Evolutionary conservation across 176 grass and related monocot species (phyloP).

Genomic region (Pontederia crassipes): DNA sequence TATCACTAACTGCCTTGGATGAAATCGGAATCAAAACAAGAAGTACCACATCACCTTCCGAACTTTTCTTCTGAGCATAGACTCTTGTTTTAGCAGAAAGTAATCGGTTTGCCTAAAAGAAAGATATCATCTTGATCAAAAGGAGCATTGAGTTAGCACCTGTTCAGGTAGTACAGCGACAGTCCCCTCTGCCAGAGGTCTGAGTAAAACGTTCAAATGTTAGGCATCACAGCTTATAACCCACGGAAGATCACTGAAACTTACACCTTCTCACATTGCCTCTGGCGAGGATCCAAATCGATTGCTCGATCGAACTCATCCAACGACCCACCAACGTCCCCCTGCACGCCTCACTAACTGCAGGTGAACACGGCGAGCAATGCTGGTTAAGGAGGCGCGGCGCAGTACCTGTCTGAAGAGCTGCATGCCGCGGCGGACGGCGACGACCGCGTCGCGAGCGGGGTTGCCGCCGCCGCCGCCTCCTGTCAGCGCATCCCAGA

Average conservation of each 20-base stretch:
- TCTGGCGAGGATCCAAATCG: conserved; percentile 60
- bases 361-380: not conserved
- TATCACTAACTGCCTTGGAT: too few relatives aligned
- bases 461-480: conserved; percentile 17
- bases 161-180: conserved; percentile 73
- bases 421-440: conserved; percentile 68
- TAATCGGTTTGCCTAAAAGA: not conserved
- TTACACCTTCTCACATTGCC: conserved; percentile 39
- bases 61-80: not conserved
- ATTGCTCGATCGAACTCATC: conserved; percentile 61
- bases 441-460: conserved; percentile 31
- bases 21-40: too few relatives aligned
- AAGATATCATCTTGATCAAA: not conserved
- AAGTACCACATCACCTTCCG: too few relatives aligned
- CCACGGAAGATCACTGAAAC: not conserved
- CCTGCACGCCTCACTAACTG: conserved; percentile 18
- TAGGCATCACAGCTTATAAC: conserved; percentile 7
- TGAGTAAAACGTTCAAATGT: conserved; percentile 18
- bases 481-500: conserved; percentile 63
- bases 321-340: conserved; percentile 60
- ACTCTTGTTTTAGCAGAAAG: not conserved
- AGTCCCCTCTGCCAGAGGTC: conserved; percentile 91
- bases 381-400: not conserved
- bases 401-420: conserved; percentile 54
- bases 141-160: conserved; percentile 11